Percentiles rank a stretch among this genome's conserved stretches.
phyloP scores from a whole-genome alignment of 2,329 filamentous ascomycete genomes.

The Pseudogymnoascus sp. region DNA sequence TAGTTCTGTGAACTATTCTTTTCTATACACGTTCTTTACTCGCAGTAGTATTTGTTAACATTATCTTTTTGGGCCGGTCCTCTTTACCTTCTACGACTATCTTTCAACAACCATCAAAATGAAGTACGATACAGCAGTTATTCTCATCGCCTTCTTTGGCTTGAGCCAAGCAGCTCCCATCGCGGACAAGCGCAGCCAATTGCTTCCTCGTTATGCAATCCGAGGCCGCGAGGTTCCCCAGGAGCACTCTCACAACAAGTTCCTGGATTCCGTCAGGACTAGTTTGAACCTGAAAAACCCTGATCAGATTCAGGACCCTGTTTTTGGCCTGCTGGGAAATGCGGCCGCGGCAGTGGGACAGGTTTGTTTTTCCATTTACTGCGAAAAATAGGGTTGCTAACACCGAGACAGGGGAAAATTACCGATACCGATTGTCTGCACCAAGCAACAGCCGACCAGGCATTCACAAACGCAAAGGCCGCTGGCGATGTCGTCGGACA shows the following conservation, averaged over 20 bases:
- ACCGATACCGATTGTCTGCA: slow-evolving; percentile 49
- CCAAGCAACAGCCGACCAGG: slow-evolving; percentile 48
- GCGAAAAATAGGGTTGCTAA: background rate
- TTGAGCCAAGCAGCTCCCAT: slow-evolving; percentile 24
- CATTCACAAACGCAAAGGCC: slow-evolving; percentile 52
- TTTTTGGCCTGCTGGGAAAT: slow-evolving; percentile 45
- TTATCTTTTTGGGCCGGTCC: slow-evolving; percentile 22
- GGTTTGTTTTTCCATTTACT: background rate
- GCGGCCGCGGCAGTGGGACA: slow-evolving; percentile 39
- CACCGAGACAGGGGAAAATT: slow-evolving; percentile 33
- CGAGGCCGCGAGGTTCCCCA: slow-evolving; percentile 44
- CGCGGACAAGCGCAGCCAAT: slow-evolving; percentile 18
- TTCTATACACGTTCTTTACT: slow-evolving; percentile 24
- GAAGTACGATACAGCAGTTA: slow-evolving; percentile 26
- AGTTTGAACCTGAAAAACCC: slow-evolving; percentile 41
- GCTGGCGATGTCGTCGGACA: slow-evolving; percentile 43
- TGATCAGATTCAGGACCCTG: slow-evolving; percentile 37
- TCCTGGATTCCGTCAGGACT: slow-evolving; percentile 37
- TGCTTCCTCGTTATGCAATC: slow-evolving; percentile 15
- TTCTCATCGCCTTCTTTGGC: slow-evolving; percentile 24
- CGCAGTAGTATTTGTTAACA: slow-evolving; percentile 15
- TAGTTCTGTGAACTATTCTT: slow-evolving; percentile 26
- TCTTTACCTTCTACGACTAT: slow-evolving; percentile 18
- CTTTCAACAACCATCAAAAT: slow-evolving; percentile 21
- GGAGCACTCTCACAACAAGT: slow-evolving; percentile 45